Conservation (phyloP, 768 basidiomycete genomes). For the Tephrocybe sp. region DNA sequence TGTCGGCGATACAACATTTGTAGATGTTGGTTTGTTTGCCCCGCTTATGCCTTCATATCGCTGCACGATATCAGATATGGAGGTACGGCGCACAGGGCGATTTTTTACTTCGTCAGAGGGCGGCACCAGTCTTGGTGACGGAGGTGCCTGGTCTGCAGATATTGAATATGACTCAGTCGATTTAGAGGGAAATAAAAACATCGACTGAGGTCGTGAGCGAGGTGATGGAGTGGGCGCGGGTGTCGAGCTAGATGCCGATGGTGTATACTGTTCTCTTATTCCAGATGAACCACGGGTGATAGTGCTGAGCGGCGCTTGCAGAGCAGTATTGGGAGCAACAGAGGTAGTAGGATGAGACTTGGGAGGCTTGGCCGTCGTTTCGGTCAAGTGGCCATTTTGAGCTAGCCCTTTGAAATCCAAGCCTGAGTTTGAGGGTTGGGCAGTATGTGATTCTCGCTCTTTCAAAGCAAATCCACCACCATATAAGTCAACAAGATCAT, state of each 20-base stretch:
- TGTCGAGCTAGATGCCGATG: conserved; percentile 14
- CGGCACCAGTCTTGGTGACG: conserved; percentile 39
- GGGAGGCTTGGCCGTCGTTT: not conserved
- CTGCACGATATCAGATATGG: conserved; percentile 86
- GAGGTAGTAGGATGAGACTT: conserved; percentile 3
- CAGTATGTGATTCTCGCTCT: conserved; percentile 20
- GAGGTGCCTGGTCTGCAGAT: conserved; percentile 15
- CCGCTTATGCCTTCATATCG: conserved; percentile 69
- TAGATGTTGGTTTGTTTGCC: conserved; percentile 26
- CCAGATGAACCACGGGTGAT: conserved; percentile 1
- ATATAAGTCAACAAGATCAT: conserved; percentile 79
- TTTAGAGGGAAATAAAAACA: conserved; percentile 67
- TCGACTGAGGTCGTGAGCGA: conserved; percentile 76
- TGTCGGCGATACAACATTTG: conserved; percentile 30
- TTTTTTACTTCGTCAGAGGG: conserved; percentile 41
- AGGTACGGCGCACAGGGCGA: conserved; percentile 56
- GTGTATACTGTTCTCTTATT: not conserved
- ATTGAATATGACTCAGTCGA: conserved; percentile 36
- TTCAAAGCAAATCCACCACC: conserved; percentile 51
- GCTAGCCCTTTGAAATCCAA: not conserved
- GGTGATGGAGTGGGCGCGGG: conserved; percentile 28
- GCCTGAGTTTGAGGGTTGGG: conserved; percentile 8
- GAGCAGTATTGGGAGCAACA: conserved; percentile 6
- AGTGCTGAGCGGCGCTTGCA: conserved; percentile 8
- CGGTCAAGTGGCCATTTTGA: conserved; percentile 3